Evolutionary conservation across 371 early-diverging fungal species (phyloP), one percentile per base, ranked within the genome.

Genomic region (Saksenaea vasiformis): DNA sequence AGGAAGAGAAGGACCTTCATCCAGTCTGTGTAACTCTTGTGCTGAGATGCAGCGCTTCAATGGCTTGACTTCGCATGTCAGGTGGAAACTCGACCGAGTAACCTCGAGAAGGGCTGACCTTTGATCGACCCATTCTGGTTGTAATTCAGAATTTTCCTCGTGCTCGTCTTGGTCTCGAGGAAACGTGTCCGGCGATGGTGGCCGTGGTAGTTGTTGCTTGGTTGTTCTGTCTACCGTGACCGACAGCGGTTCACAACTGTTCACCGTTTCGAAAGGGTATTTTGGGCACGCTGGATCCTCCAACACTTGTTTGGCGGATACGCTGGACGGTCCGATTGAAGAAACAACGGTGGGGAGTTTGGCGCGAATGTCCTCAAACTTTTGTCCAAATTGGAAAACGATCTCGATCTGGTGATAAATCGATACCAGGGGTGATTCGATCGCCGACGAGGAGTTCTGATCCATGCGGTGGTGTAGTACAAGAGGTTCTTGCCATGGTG

Each of bases 391-490:
- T 34, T 74, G 72, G 43, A 79, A 72, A 14, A 71, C 66, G 0
- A 79, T 57, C 54, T 79, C 74, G 1, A 79, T 14, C 41, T 79
- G 74, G 55, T 79, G 79, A 38, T 76, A 76, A 11, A 79, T 67
- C 5, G 74, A 66, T 2, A 79, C 65, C 11, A 74, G 64, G 8
- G 79, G 79, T 5, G 79, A 74, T 22, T 72, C 71, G 38, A 76
- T 41, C 3, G 74, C 72, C 34, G 67, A 66, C 13, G 72, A 66
- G 24, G 74, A 47, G 22, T 67, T 65, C 15, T 74, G 74, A 26
- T 74, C 72, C 7, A 79, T 35, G 1, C 56, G 63, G 41, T 79
- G 79, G 19, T 66, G 61, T 28, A 79, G 28, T 5, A 76, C 60
- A 53, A 69, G 68, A 19, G 74, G 74, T 11, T 57, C 56, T 44